Conservation (phyloP, 805 yeast genomes). For the Candida mattraensis region DNA sequence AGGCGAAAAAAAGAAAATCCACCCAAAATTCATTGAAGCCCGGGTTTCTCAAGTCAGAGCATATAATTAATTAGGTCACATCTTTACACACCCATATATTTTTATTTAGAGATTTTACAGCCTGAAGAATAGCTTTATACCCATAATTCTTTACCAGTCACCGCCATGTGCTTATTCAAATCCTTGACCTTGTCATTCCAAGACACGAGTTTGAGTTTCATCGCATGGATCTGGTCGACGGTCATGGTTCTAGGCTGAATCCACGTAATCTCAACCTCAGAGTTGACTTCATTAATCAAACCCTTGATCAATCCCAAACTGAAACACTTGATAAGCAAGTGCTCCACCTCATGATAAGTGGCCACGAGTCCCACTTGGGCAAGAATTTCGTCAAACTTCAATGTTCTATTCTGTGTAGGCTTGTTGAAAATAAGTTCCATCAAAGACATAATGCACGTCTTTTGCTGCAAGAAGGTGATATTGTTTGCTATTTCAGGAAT, state of each 20-base stretch:
- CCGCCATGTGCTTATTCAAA: constrained; percentile 60
- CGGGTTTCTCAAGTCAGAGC: no score
- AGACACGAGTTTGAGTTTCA: constrained; percentile 67
- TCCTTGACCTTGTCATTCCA: constrained; percentile 79
- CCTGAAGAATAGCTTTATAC: constrained; percentile 36
- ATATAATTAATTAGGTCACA: no score
- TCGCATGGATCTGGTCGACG: constrained; percentile 69
- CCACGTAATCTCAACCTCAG: constrained; percentile 83
- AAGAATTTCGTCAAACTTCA: constrained; percentile 73
- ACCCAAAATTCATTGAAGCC: no score
- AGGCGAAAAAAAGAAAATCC: constrained; percentile 1
- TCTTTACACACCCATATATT: constrained; percentile 2
- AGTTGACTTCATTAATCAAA: constrained; percentile 82
- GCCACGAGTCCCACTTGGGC: constrained; percentile 60
- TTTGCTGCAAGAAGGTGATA: constrained; percentile 75
- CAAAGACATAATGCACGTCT: constrained; percentile 88
- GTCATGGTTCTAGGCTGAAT: constrained; percentile 94
- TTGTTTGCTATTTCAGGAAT: constrained; percentile 44
- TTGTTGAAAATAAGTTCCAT: constrained; percentile 80
- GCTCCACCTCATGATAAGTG: constrained; percentile 76
- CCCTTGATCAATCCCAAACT: constrained; percentile 83
- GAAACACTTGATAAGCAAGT: constrained; percentile 86
- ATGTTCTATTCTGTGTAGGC: constrained; percentile 70
- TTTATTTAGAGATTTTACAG: no score
- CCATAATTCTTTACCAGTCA: constrained; percentile 66